Evolutionary conservation across 257 asterid species (phyloP).

Genomic region (Penstemon newberryi): DNA sequence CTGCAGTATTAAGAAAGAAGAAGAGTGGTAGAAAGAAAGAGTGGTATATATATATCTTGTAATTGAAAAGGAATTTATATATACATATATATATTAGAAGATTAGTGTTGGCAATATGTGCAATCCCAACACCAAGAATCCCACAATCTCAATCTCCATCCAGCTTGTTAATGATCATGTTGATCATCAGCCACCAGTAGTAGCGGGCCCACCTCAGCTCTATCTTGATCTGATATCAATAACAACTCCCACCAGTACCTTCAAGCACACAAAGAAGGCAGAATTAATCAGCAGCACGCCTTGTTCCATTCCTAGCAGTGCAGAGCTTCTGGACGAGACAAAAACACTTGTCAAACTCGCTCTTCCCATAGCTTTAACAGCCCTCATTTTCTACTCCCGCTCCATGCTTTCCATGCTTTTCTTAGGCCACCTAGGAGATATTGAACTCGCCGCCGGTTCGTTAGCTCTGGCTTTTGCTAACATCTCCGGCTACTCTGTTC

Average conservation of each 20-base stretch:
- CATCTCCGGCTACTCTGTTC: conserved; percentile 66
- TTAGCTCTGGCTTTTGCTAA: conserved; percentile 81
- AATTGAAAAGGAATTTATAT: no score
- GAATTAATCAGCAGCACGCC: background rate
- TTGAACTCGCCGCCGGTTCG: conserved; percentile 70
- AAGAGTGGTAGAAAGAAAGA: no score
- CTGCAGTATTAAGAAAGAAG: no score
- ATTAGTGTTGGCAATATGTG: conserved; percentile 38
- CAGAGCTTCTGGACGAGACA: conserved; percentile 43
- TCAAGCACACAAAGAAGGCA: conserved; percentile 31
- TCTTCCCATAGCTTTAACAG: conserved; percentile 72
- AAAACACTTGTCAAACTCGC: conserved; percentile 54
- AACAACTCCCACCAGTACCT: conserved; percentile 26
- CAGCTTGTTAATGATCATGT: background rate
- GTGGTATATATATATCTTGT: no score
- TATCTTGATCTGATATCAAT: conserved; percentile 45
- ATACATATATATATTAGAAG: no score
- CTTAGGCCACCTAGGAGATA: conserved; percentile 67
- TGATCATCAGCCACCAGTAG: no score
- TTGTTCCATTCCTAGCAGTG: conserved; percentile 17
- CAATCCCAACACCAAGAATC: conserved; percentile 43
- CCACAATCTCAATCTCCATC: conserved; percentile 38
- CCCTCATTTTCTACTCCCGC: conserved; percentile 62
- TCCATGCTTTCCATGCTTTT: conserved; percentile 76
- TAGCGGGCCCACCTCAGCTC: conserved; percentile 19